Base-by-base conservation (phyloP, 148 eudicot species). In the Rhododendron molle region DNA sequence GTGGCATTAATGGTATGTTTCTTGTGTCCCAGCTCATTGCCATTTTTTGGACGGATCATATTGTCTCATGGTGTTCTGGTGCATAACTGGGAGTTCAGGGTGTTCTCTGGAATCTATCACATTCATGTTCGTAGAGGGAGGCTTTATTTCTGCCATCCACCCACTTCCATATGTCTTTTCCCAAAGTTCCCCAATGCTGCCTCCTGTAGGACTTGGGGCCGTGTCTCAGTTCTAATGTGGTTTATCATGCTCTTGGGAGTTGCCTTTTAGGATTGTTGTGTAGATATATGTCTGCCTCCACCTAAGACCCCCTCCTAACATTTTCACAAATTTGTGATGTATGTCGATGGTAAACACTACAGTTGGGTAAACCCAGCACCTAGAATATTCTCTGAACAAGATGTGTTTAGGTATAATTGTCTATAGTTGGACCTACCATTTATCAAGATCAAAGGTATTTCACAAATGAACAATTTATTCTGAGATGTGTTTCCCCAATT, bases 1-100 rank as follows among this genome's bases (percentile, higher is more conserved):
- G 91, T 73, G 69, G 89, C 9, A 72, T 76, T 81, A 79, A 84
- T 79, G 88, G 98, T 95, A 58, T 82, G 85, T 86, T 83, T 62
- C 83, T 60, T 52, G 80, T 78, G 21, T 81, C 72, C 30, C 76
- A 60, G 65, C 83, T 83, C 32, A 65, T 21, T 81, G 46, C 14
- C 28, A 74, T 34, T 73, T 85, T 46, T 67, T 21, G 78, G 60
- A 69, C 58, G 1, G 43, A 13, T 67, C 46, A 40, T 30, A 46
- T 69, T 49, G 18, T 47, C 67, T 69, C 10, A 67, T 28, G 28
- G 23, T 7, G 28, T 83, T 83, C 77, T n/a, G 47, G 52, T 40
- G 56, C 36, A 26, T 62, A 47, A 78, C 44, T 47, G 28, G 47
- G 49, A 36, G 71, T 81, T 81, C 40, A 30, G n/a, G 5, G 11